A percentile compares a stretch with the other conserved stretches of the same genome.
These are phyloP conservation scores for Emiliania huxleyi DNA, from an alignment of 78 protist species.

Conservation along the genomic window DNA sequence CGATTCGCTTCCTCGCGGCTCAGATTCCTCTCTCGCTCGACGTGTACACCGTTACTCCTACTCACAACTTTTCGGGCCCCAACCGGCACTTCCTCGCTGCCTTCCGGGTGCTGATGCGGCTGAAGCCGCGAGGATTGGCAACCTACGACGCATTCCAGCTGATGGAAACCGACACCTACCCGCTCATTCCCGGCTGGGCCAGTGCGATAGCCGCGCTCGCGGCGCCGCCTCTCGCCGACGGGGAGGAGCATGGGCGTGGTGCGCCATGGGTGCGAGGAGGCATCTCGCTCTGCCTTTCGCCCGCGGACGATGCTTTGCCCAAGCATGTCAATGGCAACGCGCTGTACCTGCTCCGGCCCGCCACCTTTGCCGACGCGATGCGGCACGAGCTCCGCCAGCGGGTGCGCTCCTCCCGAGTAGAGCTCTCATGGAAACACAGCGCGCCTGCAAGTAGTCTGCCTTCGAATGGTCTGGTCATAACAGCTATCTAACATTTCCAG, in stretches of 20 bases:
- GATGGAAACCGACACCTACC: neutral
- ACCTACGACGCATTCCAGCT: neutral
- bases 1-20: neutral
- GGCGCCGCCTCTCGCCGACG: neutral
- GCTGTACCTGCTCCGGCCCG: neutral
- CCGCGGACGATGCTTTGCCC: neutral
- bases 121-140: neutral
- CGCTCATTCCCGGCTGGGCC: neutral
- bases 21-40: neutral
- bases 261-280: neutral
- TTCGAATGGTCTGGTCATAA: no score
- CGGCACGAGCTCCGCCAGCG: neutral
- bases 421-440: no score
- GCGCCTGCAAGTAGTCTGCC: no score
- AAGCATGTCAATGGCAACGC: neutral
- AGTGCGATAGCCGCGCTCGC: neutral
- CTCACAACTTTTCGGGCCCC: slow-evolving; percentile 2
- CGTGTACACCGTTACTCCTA: neutral
- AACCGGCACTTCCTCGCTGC: neutral
- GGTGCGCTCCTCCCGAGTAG: no score
- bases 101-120: neutral
- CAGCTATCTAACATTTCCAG: no score
- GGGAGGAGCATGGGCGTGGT: neutral
- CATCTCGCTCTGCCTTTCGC: neutral
- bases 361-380: neutral